Percentiles rank a stretch among this genome's conserved stretches.
Evolutionary conservation across 352 stramenopile genomes (phyloP).

Genomic region (Aphanomyces cochlioides): DNA sequence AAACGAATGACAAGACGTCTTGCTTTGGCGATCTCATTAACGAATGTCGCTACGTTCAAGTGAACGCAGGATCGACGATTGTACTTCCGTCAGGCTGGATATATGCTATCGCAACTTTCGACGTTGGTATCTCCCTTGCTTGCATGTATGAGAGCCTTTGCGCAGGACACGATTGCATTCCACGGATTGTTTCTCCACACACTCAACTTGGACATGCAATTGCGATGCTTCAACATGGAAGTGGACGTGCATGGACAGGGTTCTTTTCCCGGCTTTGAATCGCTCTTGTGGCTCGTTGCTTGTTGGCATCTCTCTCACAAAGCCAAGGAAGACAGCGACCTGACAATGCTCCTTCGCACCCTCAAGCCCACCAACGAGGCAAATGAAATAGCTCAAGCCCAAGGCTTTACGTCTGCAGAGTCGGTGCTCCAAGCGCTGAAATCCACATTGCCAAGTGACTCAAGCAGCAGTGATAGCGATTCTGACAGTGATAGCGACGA

Average conservation of each 20-base stretch:
- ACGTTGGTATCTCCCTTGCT: slow-evolving; percentile 10
- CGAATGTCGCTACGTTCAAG: slow-evolving; percentile 37
- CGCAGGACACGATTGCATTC: slow-evolving; percentile 44
- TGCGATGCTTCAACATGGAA: slow-evolving; percentile 39
- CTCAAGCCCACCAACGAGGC: not conserved
- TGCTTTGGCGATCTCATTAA: slow-evolving; percentile 37
- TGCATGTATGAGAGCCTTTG: not conserved
- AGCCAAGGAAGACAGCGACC: not conserved
- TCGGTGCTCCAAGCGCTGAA: slow-evolving; percentile 6
- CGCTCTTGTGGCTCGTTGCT: slow-evolving; percentile 41
- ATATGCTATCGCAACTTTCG: slow-evolving; percentile 42
- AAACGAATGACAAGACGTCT: slow-evolving; percentile 32
- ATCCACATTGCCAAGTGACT: not conserved
- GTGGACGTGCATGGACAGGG: slow-evolving; percentile 33
- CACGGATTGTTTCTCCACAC: slow-evolving; percentile 44
- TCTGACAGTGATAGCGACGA: slow-evolving; percentile 5
- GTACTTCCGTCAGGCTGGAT: slow-evolving; percentile 49
- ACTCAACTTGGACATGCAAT: slow-evolving; percentile 41
- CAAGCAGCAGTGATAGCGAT: not conserved
- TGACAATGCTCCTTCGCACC: not conserved
- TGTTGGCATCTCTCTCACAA: slow-evolving; percentile 5
- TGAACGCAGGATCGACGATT: slow-evolving; percentile 41
- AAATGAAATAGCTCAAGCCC: not conserved
- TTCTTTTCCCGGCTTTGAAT: slow-evolving; percentile 41
- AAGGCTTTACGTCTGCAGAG: slow-evolving; percentile 8